These are phyloP conservation scores for Xylaria sp. DNA, from an alignment of 2,329 filamentous ascomycete species.

Conservation along the genomic window DNA sequence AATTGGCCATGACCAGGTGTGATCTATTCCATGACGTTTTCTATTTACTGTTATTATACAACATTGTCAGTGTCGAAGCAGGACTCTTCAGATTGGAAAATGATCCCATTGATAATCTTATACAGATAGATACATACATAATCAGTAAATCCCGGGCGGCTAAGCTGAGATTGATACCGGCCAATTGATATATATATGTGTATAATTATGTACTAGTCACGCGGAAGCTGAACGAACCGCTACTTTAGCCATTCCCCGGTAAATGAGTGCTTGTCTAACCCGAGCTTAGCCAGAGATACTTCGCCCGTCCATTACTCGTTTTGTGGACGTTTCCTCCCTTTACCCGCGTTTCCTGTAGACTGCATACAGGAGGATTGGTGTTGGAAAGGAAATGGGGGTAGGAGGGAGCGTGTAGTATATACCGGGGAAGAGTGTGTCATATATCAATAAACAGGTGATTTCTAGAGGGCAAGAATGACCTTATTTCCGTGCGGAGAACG, in stretches of 20 bases:
- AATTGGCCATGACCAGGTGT: neutral
- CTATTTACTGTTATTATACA: neutral
- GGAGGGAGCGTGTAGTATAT: neutral
- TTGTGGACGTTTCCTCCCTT: neutral
- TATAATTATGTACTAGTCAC: neutral
- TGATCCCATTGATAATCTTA: neutral
- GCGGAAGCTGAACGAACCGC: slow-evolving; percentile 17
- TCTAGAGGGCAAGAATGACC: neutral
- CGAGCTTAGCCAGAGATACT: slow-evolving; percentile 28
- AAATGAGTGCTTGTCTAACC: neutral
- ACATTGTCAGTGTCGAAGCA: neutral
- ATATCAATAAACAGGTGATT: neutral
- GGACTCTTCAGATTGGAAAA: neutral
- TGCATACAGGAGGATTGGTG: neutral
- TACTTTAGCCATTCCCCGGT: slow-evolving; percentile 26
- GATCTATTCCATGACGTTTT: neutral
- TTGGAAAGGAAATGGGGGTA: neutral
- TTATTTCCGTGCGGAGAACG: neutral
- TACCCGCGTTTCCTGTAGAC: slow-evolving; percentile 2
- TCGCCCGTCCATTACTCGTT: neutral
- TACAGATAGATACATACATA: neutral
- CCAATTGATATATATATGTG: slow-evolving; percentile 1
- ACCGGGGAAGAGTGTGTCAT: neutral
- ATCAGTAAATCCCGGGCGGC: slow-evolving; percentile 11
- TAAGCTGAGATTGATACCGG: slow-evolving; percentile 5